Base-by-base conservation (phyloP, 176 grass and related monocot genomes). In the Eragrostis nindensis region DNA sequence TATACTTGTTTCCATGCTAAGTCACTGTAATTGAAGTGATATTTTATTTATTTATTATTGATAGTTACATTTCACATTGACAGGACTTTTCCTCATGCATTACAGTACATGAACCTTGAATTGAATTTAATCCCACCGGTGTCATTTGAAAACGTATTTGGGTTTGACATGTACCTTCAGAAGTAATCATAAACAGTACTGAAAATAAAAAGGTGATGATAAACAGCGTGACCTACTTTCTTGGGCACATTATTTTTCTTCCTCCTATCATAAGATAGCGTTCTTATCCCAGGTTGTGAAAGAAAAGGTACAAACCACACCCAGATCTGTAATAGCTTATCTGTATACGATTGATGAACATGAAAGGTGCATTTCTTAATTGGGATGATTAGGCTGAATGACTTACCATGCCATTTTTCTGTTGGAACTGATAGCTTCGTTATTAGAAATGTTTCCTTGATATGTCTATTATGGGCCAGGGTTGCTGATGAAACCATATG, bases 41-140 rank as follows among this genome's bases (percentile, higher is more conserved):
- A 1, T 36, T 36, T 4, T 1, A 22, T 7, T 56, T 7, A 22
- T 56, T 21, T 56, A 10, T 84, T 76, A 39, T 85, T 52, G 21
- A 60, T 70, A 8, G 25, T 69, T 84, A 54, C 19, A 62, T 77
- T 26, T 68, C 47, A 77, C 41, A 27, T 39, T 77, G 49, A 5
- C n/a, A 26, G 25, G 25, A 17, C 36, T 84, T 62, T 63, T 66
- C 27, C 49, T 59, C 56, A 21, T 68, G 49, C 22, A 47, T 47
- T 19, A 9, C 12, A 48, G 45, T 68, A 59, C 17, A 59, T 69
- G 55, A 25, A 59, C n/a, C 71, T 67, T 75, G 25, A 44, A 75
- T 56, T 66, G 44, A 56, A 56, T 56, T 80, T 59, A 30, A 41
- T 59, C 8, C 6, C 7, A 49, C 41, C 22, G 56, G 18, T 81